Base-by-base conservation (phyloP, 345 rosid species). In the Cardiospermum halicacabum region DNA sequence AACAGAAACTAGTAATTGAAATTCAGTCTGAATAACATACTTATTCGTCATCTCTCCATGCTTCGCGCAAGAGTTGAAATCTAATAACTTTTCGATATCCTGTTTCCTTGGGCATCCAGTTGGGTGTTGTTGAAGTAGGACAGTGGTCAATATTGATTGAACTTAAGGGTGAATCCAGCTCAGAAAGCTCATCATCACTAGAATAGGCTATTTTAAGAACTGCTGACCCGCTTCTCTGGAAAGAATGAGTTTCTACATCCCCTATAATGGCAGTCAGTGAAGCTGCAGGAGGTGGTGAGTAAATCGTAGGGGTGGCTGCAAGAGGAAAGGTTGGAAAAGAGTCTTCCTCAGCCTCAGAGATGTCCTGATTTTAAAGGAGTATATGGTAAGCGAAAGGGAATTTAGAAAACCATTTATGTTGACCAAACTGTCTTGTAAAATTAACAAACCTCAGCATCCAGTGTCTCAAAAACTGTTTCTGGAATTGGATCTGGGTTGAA, bases 121-220 rank as follows among this genome's bases (percentile, higher is more conserved):
- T 70, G n/a, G 82, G 75, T 24, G 82, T 57, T 39, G 50, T 56
- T 19, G 82, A 70, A 50, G 70, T 22, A n/a, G 78, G 68, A 56
- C 72, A 32, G 66, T 78, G 80, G 48, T 81, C 86, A 1, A 72
- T 54, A 34, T 73, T n/a, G 51, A 90, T 77, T 0, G 96, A 81
- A 61, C 74, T 74, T 28, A 88, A 54, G 1, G 91, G 85, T 3
- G 94, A 80, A 78, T 86, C 98, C 71, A 90, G 70, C 69, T 88
- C 96, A 19, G 86, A 92, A 9, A 90, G 88, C 77, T 90, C 98
- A 24, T 90, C 98, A 18, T 93, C 97, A 3, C 98, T 90, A 0
- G 89, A 81, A 73, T 88, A 85, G 8, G 94, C 79, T 67, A 89
- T 90, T 71, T 68, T 81, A 43, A 78, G 85, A 67, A 86, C 68